Percentiles rank a stretch among this genome's conserved stretches.
Conservation (phyloP, 352 stramenopile genomes). For the Phytopythium aichiense region DNA sequence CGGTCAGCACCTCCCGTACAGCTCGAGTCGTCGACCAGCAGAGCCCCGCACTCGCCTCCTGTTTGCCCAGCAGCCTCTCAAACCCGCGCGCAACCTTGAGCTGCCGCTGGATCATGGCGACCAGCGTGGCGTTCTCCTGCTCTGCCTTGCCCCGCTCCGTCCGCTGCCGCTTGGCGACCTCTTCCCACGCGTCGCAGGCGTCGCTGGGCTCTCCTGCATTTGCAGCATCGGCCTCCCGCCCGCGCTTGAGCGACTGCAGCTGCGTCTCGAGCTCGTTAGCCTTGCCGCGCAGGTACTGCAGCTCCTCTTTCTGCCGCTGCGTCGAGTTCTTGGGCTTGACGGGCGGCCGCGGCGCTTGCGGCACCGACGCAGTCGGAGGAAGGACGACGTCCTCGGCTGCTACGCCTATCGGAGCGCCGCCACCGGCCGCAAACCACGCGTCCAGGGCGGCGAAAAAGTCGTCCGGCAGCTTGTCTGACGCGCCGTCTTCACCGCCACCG, state of each 20-base stretch:
- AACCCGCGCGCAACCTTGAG: not conserved
- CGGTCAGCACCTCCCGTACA: not conserved
- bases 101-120: slow-evolving; percentile 1
- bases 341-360: not conserved
- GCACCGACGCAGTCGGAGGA: not conserved
- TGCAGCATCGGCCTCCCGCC: not conserved
- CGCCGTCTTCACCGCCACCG: not conserved
- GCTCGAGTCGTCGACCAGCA: not conserved
- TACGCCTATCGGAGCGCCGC: not conserved
- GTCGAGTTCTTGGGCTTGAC: slow-evolving; percentile 8
- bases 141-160: not conserved
- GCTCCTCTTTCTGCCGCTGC: slow-evolving; percentile 7
- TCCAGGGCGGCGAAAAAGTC: slow-evolving; percentile 5
- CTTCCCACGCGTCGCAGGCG: not conserved
- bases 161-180: slow-evolving; percentile 2
- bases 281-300: slow-evolving; percentile 6
- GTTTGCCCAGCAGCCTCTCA: slow-evolving; percentile 7
- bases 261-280: not conserved
- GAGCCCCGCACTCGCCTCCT: not conserved
- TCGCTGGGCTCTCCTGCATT: not conserved
- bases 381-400: too few species aligned
- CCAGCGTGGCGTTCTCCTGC: slow-evolving; percentile 3
- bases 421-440: not conserved
- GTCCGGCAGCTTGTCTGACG: not conserved
- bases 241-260: slow-evolving; percentile 5